Evolutionary conservation across 164 flowering plant genomes (phyloP), one percentile per base, ranked within the genome.

Genomic region (Sextonia rubra): DNA sequence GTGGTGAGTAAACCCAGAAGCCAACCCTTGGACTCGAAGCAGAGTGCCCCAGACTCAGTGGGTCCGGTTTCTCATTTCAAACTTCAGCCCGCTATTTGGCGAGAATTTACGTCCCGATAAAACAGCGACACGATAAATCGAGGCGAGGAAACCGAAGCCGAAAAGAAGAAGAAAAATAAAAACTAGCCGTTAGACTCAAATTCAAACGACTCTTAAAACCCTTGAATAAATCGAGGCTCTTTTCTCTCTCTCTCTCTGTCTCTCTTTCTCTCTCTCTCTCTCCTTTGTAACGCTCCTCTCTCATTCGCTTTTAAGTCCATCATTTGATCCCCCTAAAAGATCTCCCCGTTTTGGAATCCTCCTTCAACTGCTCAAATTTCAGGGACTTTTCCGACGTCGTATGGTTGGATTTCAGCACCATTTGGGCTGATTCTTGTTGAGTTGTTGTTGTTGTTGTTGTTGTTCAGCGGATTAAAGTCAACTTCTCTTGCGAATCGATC

Each of bases 141-240:
- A 37, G 17, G 58, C 4, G 27, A 61, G 27, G 4, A 25, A 61
- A 23, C 17, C 27, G 14, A 61, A 61, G 64, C 24, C 29, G n/a
- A 12, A 52, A 52, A 52, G 3, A 52, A 52, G 12, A 47, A 47
- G 2, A 62, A 3, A 29, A 23, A 26, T 27, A 58, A 64, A 29
- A 70, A 70, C 55, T 71, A 71, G 73, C 73, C 73, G 73, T 71
- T 71, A 23, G 60, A 69, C 3, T 25, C 55, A 49, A 70, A 70
- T 56, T 70, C 64, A 56, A 72, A 72, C 75, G 63, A 47, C 30
- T 71, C 23, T 18, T 65, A 12, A 49, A 48, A 49, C 52, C 62
- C 70, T 52, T 4, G 58, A 52, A 20, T 68, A 68, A 68, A 48
- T 44, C 56, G 14, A n/a, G 11, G 69, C 12, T 68, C 29, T 56